Evolutionary conservation across 106 monocot species (phyloP).

Genomic region (Dendrobium huoshanense): DNA sequence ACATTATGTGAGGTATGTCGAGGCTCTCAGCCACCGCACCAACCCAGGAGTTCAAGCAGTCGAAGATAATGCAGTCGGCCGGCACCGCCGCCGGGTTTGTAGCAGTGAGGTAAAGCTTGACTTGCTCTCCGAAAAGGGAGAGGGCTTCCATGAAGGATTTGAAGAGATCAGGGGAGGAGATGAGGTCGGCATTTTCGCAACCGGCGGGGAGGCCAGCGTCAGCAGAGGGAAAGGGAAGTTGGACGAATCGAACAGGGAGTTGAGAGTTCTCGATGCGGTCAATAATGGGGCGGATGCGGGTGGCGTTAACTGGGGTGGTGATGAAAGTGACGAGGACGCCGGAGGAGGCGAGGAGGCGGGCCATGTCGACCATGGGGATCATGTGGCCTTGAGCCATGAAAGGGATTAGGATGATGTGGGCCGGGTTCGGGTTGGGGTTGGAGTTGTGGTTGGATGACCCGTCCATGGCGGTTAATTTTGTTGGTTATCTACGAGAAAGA

Average conservation of each 20-base stretch:
- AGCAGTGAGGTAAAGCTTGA: not conserved
- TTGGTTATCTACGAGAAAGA: not conserved
- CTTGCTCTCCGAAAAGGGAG: not conserved
- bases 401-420: conserved; percentile 32
- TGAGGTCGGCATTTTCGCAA: conserved; percentile 32
- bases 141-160: conserved; percentile 14
- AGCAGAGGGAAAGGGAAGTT: conserved; percentile 23
- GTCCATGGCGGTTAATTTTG: not conserved
- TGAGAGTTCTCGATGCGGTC: not conserved
- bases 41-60: conserved; percentile 34
- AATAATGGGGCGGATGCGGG: conserved; percentile 13
- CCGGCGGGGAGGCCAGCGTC: conserved; percentile 28
- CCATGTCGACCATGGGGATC: conserved; percentile 15
- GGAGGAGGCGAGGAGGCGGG: conserved; percentile 19
- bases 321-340: conserved; percentile 22
- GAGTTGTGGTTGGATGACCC: not conserved
- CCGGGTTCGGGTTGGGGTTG: not conserved
- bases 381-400: conserved; percentile 26
- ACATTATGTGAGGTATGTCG: conserved; percentile 23
- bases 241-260: conserved; percentile 12
- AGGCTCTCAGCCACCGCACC: conserved; percentile 8
- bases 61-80: conserved; percentile 30
- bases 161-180: not conserved
- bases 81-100: not conserved
- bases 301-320: conserved; percentile 32